phyloP scores from a whole-genome alignment of 305 asterid species.

The Solanum hybrid region DNA sequence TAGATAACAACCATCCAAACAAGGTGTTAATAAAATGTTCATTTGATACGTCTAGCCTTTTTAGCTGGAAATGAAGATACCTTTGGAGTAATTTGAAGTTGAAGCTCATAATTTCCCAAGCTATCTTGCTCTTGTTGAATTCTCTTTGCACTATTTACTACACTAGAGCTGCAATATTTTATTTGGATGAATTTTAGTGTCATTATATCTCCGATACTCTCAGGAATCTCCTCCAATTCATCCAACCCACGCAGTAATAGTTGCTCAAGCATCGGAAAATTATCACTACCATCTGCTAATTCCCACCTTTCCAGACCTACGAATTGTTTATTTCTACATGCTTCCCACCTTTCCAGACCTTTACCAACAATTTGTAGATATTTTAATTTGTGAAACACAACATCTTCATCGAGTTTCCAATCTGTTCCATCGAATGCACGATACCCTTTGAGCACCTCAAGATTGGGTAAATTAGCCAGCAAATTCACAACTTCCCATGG shows the following conservation, averaged over 20 bases:
- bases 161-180: accelerated
- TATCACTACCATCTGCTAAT: not conserved
- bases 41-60: too few species aligned
- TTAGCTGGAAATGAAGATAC: not conserved
- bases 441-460: not conserved
- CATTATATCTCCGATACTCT: not conserved
- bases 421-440: not conserved
- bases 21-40: too few species aligned
- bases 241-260: accelerated
- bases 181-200: not conserved
- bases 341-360: too few species aligned
- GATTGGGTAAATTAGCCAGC: not conserved
- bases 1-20: too few species aligned
- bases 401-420: not conserved
- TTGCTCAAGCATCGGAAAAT: not conserved
- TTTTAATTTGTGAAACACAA: not conserved
- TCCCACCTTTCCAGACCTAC: not conserved
- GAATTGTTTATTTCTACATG: too few species aligned
- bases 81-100: not conserved
- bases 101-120: not conserved
- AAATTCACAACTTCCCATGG: not conserved
- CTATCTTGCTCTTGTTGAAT: not conserved
- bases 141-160: not conserved
- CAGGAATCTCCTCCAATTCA: not conserved
- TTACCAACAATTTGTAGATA: too few species aligned